Percentiles rank a stretch among this genome's conserved stretches.
Conservation (phyloP, 169 alveolate genomes). For the Perkinsus chesapeaki region DNA sequence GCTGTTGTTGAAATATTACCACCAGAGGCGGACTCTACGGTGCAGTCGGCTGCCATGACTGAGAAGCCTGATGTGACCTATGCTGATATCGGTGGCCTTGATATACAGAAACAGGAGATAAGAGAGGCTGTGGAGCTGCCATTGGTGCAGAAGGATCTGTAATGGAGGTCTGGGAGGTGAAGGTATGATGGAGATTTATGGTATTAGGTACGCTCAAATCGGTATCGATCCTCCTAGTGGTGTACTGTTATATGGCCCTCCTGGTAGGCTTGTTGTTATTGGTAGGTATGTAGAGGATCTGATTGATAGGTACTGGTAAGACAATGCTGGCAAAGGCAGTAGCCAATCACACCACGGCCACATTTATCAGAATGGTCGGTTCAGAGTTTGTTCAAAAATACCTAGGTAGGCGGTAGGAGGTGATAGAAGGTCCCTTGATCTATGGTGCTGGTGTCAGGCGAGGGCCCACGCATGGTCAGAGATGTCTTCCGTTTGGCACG, state of each 20-base stretch:
- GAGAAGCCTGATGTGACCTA: constrained; percentile 99
- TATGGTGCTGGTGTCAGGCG: constrained; percentile 46
- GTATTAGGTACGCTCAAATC: constrained; percentile 71
- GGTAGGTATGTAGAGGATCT: not conserved
- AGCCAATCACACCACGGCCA: constrained; percentile 94
- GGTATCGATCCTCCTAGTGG: constrained; percentile 99
- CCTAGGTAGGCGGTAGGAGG: constrained; percentile 55
- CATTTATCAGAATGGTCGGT: constrained; percentile 96
- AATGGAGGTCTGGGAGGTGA: not conserved
- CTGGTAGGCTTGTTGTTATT: constrained; percentile 57
- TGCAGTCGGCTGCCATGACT: constrained; percentile 89
- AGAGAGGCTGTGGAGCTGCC: constrained; percentile 99
- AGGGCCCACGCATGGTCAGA: constrained; percentile 99
- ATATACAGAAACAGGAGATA: constrained; percentile 95
- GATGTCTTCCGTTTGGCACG: constrained; percentile 95
- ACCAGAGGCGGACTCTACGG: constrained; percentile 96
- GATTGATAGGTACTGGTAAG: constrained; percentile 86
- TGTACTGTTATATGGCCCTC: constrained; percentile 97
- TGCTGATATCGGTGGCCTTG: constrained; percentile 97
- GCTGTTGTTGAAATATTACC: constrained; percentile 97
- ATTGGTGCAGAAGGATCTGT: constrained; percentile 93
- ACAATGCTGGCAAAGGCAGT: constrained; percentile 99
- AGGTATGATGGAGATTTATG: not conserved
- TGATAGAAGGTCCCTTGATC: not conserved
- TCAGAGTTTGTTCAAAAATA: constrained; percentile 98